A percentile compares a stretch with the other conserved stretches of the same genome.
Conservation (phyloP, 192 early-diverging fungal species). For the Gorgonomyces haynaldii region DNA sequence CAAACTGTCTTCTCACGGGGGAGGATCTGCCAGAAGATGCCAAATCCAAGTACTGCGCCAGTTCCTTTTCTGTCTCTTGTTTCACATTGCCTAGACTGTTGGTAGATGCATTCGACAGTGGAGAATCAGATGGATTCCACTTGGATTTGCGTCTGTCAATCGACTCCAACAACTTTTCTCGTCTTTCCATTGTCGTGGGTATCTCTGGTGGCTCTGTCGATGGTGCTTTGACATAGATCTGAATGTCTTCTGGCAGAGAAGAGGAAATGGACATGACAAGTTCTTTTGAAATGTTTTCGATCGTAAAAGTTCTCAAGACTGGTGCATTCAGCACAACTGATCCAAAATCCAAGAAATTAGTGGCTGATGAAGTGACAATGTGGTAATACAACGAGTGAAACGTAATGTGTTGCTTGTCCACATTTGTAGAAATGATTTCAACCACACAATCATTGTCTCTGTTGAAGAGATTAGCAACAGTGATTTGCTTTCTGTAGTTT, state of each 20-base stretch:
- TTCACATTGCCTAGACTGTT: background rate
- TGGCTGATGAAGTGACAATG: slow-evolving; percentile 68
- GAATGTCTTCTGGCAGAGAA: slow-evolving; percentile 36
- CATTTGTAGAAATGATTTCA: slow-evolving; percentile 83
- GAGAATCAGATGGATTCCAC: background rate
- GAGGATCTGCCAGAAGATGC: slow-evolving; percentile 18
- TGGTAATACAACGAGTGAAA: slow-evolving; percentile 95
- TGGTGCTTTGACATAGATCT: slow-evolving; percentile 21
- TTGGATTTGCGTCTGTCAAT: slow-evolving; percentile 23
- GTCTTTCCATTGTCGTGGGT: slow-evolving; percentile 15
- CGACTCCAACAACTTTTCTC: slow-evolving; percentile 32
- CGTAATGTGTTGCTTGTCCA: slow-evolving; percentile 93
- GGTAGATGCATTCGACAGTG: background rate
- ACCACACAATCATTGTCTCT: slow-evolving; percentile 81
- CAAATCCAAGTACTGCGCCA: slow-evolving; percentile 39
- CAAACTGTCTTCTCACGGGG: too few relatives aligned
- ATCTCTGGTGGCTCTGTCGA: slow-evolving; percentile 22
- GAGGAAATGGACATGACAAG: slow-evolving; percentile 30
- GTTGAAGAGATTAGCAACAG: slow-evolving; percentile 81
- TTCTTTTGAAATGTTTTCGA: slow-evolving; percentile 70
- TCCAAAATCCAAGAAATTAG: slow-evolving; percentile 95
- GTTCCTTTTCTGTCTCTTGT: background rate
- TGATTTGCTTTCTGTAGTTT: slow-evolving; percentile 93
- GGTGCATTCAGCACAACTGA: slow-evolving; percentile 72
- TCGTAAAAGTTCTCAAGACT: slow-evolving; percentile 60